Conservation (phyloP, 257 asterid genomes). For the Thymus quinquecostatus region DNA sequence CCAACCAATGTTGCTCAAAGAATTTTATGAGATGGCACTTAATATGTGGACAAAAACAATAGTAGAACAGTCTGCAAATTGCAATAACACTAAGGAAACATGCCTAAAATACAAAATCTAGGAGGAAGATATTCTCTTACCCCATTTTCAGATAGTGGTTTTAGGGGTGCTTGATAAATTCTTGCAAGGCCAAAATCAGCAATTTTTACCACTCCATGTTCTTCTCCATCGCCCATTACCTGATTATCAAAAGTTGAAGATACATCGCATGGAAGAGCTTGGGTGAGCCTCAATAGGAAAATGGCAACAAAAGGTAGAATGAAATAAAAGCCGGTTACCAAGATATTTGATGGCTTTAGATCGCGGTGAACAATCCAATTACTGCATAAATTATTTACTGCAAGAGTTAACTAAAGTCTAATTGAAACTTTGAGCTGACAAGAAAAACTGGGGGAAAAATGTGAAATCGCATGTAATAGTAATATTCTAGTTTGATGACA, state of each 20-base stretch:
- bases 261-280: constrained; percentile 28
- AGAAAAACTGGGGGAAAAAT: constrained; percentile 9
- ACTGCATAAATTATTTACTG: constrained; percentile 53
- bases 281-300: constrained; percentile 5
- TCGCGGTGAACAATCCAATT: constrained; percentile 98
- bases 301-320: constrained; percentile 12
- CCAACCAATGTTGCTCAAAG: neutral
- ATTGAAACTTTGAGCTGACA: constrained; percentile 14
- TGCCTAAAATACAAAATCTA: neutral
- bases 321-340: constrained; percentile 51
- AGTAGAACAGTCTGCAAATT: neutral
- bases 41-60: constrained; percentile 10
- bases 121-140: constrained; percentile 45
- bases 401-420: constrained; percentile 26
- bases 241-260: constrained; percentile 35
- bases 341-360: constrained; percentile 95
- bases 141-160: constrained; percentile 91
- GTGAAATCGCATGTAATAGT: constrained; percentile 6
- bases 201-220: constrained; percentile 93
- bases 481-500: constrained; percentile 13
- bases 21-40: neutral
- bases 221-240: constrained; percentile 99
- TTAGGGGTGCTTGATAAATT: constrained; percentile 91
- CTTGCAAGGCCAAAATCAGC: constrained; percentile 99
- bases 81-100: neutral